Base-by-base conservation (phyloP, 139 green algal species). In the Micromonas pusilla region DNA sequence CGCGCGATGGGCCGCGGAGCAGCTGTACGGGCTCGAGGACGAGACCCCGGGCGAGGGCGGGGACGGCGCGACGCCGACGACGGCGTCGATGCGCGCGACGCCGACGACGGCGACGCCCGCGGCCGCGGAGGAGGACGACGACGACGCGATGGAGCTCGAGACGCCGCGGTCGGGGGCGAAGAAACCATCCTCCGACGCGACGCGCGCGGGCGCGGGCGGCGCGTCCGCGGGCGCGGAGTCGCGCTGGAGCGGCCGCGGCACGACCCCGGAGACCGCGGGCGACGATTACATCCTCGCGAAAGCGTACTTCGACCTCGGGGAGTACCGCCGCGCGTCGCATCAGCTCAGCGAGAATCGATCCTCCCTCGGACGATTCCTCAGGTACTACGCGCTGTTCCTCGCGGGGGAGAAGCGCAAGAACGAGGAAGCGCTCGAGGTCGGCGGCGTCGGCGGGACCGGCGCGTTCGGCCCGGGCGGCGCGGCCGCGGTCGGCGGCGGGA, bases 321-420 rank as follows among this genome's bases (percentile, higher is more conserved):
- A 97, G 80, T 97, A 96, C 76, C 77, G 84, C 21, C 80, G 92
- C 3, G 86, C 84, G 2, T 88, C 91, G 0, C 85, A 96, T 70
- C 80, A 79, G 13, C 83, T 97, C 23, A 3, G 32, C 13, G 79
- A 74, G 25, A 34, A 83, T 19, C 52, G 75, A 0, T 84, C 79
- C 34, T 82, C 89, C 0, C 31, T 87, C 34, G 23, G 23, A 39
- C 30, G n/a, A 21, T 98, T 98, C 81, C 82, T 98, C 66, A 83
- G 91, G 1, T 87, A 79, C 62, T 96, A 96, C 70, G 23, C 77
- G 0, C 79, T 85, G 0, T 97, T 93, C 57, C 85, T 97, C 26
- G 90, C 91, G 25, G 93, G 92, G 5, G 93, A 97, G 82, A 93
- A 93, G 83, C 83, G 86, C 0, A 91, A 87, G 80, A 86, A 97